Evolutionary conservation across 305 asterid species (phyloP).

Genomic region (Salvia sclarea): DNA sequence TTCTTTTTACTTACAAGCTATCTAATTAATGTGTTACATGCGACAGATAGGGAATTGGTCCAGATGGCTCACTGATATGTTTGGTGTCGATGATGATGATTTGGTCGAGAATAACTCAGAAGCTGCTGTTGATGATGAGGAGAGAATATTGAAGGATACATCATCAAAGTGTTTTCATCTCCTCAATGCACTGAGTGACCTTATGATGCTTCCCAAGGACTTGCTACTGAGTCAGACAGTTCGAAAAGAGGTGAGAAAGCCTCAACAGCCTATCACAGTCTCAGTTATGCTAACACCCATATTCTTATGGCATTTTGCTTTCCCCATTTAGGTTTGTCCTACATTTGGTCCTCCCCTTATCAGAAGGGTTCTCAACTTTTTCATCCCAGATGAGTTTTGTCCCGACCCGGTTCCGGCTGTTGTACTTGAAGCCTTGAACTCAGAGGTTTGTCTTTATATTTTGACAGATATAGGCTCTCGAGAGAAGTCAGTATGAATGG

Average conservation of each 20-base stretch:
- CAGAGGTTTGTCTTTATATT: constrained; percentile 52
- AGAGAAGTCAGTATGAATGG: not conserved
- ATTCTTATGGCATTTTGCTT: not conserved
- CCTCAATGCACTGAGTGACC: constrained; percentile 84
- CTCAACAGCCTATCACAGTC: constrained; percentile 21
- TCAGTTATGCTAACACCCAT: not conserved
- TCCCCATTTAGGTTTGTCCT: constrained; percentile 47
- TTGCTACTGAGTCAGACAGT: constrained; percentile 65
- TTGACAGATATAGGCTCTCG: not conserved
- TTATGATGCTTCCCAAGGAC: constrained; percentile 97
- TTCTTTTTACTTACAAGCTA: not conserved
- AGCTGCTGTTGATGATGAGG: constrained; percentile 38
- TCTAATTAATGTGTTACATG: not conserved
- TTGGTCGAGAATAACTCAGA: constrained; percentile 36
- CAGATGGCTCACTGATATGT: constrained; percentile 76
- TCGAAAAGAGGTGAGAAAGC: constrained; percentile 67
- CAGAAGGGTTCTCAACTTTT: constrained; percentile 68
- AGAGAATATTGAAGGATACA: constrained; percentile 39
- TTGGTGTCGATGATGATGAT: constrained; percentile 62
- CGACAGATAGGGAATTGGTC: constrained; percentile 90
- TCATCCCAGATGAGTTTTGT: constrained; percentile 83
- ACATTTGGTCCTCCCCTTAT: constrained; percentile 64
- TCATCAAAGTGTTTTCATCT: constrained; percentile 65
- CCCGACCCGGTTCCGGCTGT: constrained; percentile 73
- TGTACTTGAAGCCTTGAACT: constrained; percentile 64